Conservation (phyloP, 495 filamentous ascomycete genomes). For the Penicillium subrubescens region DNA sequence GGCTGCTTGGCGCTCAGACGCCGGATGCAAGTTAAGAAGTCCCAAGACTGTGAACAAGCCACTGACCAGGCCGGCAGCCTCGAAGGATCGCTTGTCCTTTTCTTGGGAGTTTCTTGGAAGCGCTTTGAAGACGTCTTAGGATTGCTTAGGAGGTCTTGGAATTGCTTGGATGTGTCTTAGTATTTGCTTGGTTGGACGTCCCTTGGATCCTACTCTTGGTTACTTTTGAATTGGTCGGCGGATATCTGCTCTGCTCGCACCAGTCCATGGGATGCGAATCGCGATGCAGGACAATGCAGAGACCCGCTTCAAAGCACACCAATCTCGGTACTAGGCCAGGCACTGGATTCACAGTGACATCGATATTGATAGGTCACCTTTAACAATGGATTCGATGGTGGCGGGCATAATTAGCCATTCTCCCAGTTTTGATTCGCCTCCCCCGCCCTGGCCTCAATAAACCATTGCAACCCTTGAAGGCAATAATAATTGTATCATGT, state of each 20-base stretch:
- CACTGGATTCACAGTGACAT: not conserved
- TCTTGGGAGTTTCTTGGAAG: not conserved
- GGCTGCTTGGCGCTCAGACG: constrained; percentile 10
- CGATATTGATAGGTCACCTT: not conserved
- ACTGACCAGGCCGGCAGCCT: not conserved
- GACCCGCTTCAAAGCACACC: not conserved
- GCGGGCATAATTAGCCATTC: not conserved
- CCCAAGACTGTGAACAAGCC: not conserved
- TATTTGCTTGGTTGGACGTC: not conserved
- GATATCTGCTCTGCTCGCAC: not conserved
- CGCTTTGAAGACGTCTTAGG: not conserved
- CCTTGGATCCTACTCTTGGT: not conserved
- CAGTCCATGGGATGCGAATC: not conserved
- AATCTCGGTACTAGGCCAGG: not conserved
- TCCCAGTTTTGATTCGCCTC: not conserved
- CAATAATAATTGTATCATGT: not conserved
- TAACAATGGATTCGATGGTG: not conserved
- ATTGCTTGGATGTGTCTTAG: not conserved
- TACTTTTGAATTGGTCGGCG: not conserved
- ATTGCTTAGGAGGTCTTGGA: not conserved
- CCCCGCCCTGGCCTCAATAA: not conserved
- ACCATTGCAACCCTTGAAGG: not conserved
- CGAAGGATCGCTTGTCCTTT: not conserved
- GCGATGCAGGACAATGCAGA: not conserved
- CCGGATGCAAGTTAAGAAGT: not conserved